Base-by-base conservation (phyloP, 768 basidiomycete species). In the Coprinopsis sp. region DNA sequence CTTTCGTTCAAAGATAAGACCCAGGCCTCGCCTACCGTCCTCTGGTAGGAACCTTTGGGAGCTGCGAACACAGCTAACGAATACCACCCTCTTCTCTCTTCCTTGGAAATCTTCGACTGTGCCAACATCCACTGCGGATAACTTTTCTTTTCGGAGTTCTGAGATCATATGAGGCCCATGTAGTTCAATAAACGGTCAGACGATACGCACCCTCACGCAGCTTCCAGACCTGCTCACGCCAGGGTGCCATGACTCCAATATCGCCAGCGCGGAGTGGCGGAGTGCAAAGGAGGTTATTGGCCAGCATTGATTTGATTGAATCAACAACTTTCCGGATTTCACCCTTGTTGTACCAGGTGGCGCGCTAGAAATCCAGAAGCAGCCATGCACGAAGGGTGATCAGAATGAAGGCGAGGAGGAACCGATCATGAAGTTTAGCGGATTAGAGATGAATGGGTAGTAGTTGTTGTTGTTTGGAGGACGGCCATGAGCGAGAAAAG, bases 61-160 rank as follows among this genome's bases (percentile, higher is more conserved):
- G 8, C 72, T 73, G 47, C 74, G 64, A 11, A 78, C 74, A 53
- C 73, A 76, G 18, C 73, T 75, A 18, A 78, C 67, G 16, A 78
- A 72, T n/a, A 76, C 64, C 7, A 75, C 70, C 24, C 76, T 61
- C 51, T 66, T 70, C 57, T 77, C 76, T 47, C 76, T 65, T 31
- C 76, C 74, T 65, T 76, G 76, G 49, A 71, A 76, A 52, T 76
- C 74, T 69, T 78, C 76, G 25, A 78, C 72, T 33, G 71, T 78
- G 6, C 76, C 76, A 36, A 78, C 74, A 54, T 76, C 73, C 12
- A 78, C 74, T 8, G 65, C 67, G 51, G 58, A 56, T 37, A 74
- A 54, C 25, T 58, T 58, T 29, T 69, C 69, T 45, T 69, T 65
- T 46, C 76, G 66, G 50, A 77, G 51, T 37, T 61, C n/a, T n/a